These are phyloP conservation scores for Leccinum olivaceopallidum DNA, from an alignment of 768 basidiomycete genomes.

Conservation along the genomic window DNA sequence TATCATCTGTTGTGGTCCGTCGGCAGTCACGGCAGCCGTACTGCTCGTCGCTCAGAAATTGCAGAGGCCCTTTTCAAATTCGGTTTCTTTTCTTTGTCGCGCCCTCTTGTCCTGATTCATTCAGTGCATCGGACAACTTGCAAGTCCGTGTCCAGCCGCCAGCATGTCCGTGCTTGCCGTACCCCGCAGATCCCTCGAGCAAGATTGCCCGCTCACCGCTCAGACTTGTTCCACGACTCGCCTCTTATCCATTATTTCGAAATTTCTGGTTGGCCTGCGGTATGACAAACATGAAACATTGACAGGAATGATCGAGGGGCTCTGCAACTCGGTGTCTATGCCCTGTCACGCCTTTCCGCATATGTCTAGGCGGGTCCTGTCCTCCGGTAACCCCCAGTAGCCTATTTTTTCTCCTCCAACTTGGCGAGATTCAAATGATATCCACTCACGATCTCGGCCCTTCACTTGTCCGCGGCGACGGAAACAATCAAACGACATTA, in stretches of 20 bases:
- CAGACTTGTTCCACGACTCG: conserved; percentile 1
- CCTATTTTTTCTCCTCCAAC: conserved; percentile 24
- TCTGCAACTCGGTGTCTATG: conserved; percentile 26
- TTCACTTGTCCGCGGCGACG: conserved; percentile 1
- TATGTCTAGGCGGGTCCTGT: conserved; percentile 41
- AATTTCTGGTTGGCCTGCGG: conserved; percentile 11
- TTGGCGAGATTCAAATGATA: conserved; percentile 6
- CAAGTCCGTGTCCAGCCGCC: not conserved
- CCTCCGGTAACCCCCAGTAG: conserved; percentile 37
- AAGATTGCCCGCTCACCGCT: not conserved
- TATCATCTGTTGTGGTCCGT: conserved; percentile 24
- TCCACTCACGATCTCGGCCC: conserved; percentile 11
- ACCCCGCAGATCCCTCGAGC: conserved; percentile 2
- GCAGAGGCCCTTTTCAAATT: conserved; percentile 28
- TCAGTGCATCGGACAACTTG: not conserved
- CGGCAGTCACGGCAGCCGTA: conserved; percentile 24
- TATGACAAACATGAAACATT: conserved; percentile 45
- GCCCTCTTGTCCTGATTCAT: conserved; percentile 1
- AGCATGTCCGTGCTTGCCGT: not conserved
- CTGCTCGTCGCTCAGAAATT: conserved; percentile 25
- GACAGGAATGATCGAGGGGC: conserved; percentile 43
- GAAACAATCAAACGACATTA: not conserved
- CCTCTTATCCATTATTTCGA: conserved; percentile 12
- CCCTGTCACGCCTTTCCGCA: conserved; percentile 28
- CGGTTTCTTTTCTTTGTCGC: conserved; percentile 9